Conservation (phyloP, 306 rosid species). For the Acacia acuminata region DNA sequence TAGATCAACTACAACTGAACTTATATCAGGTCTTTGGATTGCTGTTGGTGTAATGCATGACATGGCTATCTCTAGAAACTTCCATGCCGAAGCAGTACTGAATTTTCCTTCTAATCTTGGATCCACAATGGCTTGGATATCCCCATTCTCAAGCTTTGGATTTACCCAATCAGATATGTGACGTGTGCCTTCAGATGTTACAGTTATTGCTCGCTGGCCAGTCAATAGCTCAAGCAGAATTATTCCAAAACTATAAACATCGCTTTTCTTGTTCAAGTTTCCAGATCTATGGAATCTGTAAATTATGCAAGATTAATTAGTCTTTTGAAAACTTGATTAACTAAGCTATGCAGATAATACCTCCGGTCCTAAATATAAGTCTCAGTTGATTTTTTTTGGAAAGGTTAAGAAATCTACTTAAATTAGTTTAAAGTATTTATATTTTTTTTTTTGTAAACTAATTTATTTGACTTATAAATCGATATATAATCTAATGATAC, state of each 20-base stretch:
- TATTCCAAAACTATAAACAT: conserved; percentile 36
- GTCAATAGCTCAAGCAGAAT: conserved; percentile 32
- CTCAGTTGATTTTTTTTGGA: no score
- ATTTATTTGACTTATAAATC: no score
- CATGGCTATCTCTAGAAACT: neutral
- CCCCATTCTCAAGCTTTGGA: conserved; percentile 21
- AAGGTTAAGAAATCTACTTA: no score
- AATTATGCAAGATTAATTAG: neutral
- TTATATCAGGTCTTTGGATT: neutral
- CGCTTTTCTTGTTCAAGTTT: conserved; percentile 11
- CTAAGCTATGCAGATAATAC: no score
- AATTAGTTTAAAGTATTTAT: no score
- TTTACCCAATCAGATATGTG: conserved; percentile 3
- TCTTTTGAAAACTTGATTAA: neutral
- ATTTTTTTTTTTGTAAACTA: no score
- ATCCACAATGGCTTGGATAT: conserved; percentile 14
- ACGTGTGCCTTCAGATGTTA: neutral
- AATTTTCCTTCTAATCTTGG: conserved; percentile 6
- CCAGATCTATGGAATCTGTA: conserved; percentile 4
- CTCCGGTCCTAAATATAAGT: no score
- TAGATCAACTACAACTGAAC: neutral
- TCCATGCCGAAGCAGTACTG: neutral
- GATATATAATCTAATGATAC: no score
- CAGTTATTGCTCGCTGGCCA: conserved; percentile 13
- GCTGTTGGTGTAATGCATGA: neutral